Conservation (phyloP, 352 stramenopile species). For the Saprolegnia diclina region DNA sequence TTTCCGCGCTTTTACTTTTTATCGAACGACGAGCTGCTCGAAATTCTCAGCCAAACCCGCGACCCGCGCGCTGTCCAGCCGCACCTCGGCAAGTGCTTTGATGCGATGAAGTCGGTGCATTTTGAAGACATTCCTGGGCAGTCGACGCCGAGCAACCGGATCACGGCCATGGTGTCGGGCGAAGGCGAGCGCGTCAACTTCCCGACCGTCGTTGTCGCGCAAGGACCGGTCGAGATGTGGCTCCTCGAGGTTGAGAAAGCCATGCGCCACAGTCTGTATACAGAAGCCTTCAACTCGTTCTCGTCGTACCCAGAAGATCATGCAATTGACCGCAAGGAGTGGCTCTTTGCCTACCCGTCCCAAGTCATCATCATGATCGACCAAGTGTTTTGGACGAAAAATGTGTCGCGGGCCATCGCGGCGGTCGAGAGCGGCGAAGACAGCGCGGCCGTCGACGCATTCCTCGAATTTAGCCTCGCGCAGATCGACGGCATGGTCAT, state of each 20-base stretch:
- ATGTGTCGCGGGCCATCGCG: conserved; percentile 76
- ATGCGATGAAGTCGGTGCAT: conserved; percentile 89
- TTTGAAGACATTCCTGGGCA: conserved; percentile 51
- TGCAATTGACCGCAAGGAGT: conserved; percentile 82
- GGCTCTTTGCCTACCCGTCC: conserved; percentile 86
- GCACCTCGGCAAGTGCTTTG: conserved; percentile 89
- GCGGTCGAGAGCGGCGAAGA: conserved; percentile 66
- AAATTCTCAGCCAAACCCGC: conserved; percentile 87
- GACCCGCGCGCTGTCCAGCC: conserved; percentile 86
- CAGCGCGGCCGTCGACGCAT: conserved; percentile 62
- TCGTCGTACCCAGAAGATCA: conserved; percentile 84
- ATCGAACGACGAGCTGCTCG: conserved; percentile 88
- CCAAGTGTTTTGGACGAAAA: conserved; percentile 88
- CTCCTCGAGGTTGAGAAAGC: conserved; percentile 83
- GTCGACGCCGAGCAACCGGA: conserved; percentile 39
- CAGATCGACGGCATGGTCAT: conserved; percentile 92
- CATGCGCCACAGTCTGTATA: conserved; percentile 82
- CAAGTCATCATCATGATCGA: conserved; percentile 87
- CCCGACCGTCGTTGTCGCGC: conserved; percentile 58
- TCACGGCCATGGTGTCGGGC: conserved; percentile 80
- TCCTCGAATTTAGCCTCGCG: conserved; percentile 84
- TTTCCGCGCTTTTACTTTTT: conserved; percentile 91
- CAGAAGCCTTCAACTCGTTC: conserved; percentile 76
- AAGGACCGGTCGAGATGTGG: conserved; percentile 84
- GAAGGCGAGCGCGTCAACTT: conserved; percentile 85